Conservation (phyloP, 129 eudicot species). For the Chrysanthemum seticuspe region DNA sequence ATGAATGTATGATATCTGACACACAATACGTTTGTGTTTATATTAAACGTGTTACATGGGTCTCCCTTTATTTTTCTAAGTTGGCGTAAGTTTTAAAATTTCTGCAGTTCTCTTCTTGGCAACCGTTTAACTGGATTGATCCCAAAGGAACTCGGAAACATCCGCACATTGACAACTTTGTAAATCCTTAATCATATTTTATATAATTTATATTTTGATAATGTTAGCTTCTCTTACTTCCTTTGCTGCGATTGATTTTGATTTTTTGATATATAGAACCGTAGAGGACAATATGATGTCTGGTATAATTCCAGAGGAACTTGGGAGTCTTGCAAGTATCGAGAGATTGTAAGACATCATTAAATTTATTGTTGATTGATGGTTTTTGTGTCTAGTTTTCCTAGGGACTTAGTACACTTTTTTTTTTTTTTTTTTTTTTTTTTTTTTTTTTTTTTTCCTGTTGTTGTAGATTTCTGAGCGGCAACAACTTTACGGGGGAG, state of each 20-base stretch:
- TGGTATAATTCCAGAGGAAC: constrained; percentile 57
- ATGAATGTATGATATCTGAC: too few relatives aligned
- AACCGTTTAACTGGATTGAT: constrained; percentile 66
- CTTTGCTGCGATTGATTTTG: neutral
- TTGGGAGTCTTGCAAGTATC: constrained; percentile 55
- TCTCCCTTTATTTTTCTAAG: too few relatives aligned
- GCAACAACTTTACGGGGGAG: constrained; percentile 66
- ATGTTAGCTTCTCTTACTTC: neutral
- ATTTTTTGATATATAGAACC: constrained; percentile 32
- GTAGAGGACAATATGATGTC: constrained; percentile 63
- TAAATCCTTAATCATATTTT: constrained; percentile 18
- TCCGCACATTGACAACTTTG: constrained; percentile 55
- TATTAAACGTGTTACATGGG: too few relatives aligned
- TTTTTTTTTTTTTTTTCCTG: neutral
- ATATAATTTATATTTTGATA: neutral
- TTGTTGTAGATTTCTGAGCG: constrained; percentile 40
- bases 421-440: neutral
- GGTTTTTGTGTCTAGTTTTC: neutral
- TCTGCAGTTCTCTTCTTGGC: constrained; percentile 54
- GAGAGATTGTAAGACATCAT: constrained; percentile 49
- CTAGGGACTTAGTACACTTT: neutral
- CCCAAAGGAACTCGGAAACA: constrained; percentile 64
- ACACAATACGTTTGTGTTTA: too few relatives aligned
- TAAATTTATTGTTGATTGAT: neutral
- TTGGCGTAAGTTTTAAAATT: too few relatives aligned